These are phyloP conservation scores for Calonectria pauciramosa DNA, from an alignment of 2,329 filamentous ascomycete genomes.

Conservation along the genomic window DNA sequence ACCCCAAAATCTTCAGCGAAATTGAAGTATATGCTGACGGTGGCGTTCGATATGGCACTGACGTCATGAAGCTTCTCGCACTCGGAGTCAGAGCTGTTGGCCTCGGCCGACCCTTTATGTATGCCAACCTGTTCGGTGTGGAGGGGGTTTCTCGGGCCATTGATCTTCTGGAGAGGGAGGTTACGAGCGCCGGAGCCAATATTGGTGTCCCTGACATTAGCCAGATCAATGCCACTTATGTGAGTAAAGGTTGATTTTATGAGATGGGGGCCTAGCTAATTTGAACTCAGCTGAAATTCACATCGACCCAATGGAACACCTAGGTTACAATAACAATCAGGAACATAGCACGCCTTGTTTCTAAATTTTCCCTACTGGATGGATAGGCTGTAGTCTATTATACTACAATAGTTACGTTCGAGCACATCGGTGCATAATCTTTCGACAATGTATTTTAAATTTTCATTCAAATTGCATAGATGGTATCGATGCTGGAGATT, in stretches of 20 bases:
- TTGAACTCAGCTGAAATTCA: neutral
- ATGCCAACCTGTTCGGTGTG: conserved; percentile 64
- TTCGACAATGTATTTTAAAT: neutral
- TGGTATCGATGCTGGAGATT: neutral
- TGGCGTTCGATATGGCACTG: conserved; percentile 58
- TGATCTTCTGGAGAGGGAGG: conserved; percentile 63
- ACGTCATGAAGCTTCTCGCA: conserved; percentile 57
- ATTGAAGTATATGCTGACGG: conserved; percentile 58
- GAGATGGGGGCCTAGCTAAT: neutral
- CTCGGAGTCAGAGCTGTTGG: conserved; percentile 60
- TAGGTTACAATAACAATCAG: neutral
- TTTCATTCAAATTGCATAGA: neutral
- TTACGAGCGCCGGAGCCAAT: conserved; percentile 59
- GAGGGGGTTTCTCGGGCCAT: conserved; percentile 61
- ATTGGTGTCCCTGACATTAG: conserved; percentile 55
- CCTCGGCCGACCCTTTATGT: conserved; percentile 66
- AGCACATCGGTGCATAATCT: neutral
- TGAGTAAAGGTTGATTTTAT: neutral
- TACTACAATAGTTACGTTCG: neutral
- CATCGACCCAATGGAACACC: neutral
- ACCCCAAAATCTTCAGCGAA: conserved; percentile 54
- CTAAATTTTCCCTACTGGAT: neutral
- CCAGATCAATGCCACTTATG: conserved; percentile 48
- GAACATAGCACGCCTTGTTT: neutral
- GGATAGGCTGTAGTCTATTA: neutral